A percentile compares a stretch with the other conserved stretches of the same genome.
phyloP scores from a whole-genome alignment of 2,329 filamentous ascomycete genomes.

The Diplodia mutila region DNA sequence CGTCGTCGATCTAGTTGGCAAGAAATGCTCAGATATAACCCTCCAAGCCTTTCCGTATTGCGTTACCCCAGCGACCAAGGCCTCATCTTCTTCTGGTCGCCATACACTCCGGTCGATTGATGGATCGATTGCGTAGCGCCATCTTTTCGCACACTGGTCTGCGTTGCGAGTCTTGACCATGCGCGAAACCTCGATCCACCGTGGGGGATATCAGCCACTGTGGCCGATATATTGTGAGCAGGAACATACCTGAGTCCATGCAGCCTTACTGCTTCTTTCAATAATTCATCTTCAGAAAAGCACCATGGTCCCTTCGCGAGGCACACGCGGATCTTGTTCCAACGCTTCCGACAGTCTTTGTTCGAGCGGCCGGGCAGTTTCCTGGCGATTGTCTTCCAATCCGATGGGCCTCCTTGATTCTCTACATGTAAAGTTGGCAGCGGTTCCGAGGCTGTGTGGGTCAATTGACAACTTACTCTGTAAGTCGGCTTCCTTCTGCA shows the following conservation, averaged over 20 bases:
- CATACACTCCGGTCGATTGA: not conserved
- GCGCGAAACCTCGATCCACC: slow-evolving; percentile 9
- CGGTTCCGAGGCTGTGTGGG: too few species aligned
- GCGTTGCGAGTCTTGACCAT: not conserved
- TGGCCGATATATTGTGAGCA: fast-evolving
- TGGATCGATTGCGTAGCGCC: slow-evolving; percentile 5
- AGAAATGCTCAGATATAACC: not conserved
- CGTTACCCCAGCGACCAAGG: not conserved
- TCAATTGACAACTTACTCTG: not conserved
- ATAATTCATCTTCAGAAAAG: slow-evolving; percentile 4
- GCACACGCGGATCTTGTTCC: slow-evolving; percentile 21
- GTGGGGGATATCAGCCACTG: not conserved
- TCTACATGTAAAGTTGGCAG: not conserved
- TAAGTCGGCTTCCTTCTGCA: not conserved
- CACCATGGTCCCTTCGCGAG: slow-evolving; percentile 26
- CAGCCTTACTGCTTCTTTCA: not conserved
- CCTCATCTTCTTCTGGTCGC: not conserved
- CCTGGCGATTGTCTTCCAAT: slow-evolving; percentile 24
- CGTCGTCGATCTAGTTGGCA: slow-evolving; percentile 2
- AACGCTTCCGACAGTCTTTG: slow-evolving; percentile 28
- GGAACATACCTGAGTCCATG: not conserved
- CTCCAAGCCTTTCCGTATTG: not conserved
- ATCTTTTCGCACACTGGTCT: slow-evolving; percentile 13
- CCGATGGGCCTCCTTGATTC: not conserved
- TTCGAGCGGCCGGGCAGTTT: slow-evolving; percentile 26